phyloP scores from a whole-genome alignment of 108 stramenopile species.

The Nannochloropsis salina region DNA sequence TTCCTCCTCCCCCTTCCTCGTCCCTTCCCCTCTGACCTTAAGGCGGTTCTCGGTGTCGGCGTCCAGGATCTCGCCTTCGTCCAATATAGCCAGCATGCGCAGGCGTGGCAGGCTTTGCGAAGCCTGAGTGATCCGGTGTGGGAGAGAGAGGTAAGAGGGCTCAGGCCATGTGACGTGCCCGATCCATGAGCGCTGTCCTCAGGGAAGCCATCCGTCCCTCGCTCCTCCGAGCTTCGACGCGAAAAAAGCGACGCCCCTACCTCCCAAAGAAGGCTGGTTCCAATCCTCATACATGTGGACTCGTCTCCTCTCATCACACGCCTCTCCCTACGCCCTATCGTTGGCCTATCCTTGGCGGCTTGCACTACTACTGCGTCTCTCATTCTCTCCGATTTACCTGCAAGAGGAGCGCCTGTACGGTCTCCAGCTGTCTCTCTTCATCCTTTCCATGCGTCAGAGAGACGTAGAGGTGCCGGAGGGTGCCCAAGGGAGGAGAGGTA shows the following conservation, averaged over 20 bases:
- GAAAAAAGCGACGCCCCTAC: no score
- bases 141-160: no score
- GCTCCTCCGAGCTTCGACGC: no score
- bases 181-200: no score
- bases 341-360: background rate
- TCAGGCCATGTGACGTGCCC: no score
- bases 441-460: background rate
- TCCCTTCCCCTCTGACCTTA: background rate
- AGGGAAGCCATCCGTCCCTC: no score
- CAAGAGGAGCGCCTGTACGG: background rate
- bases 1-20: background rate
- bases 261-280: no score
- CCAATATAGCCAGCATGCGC: background rate
- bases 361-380: no score
- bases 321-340: background rate
- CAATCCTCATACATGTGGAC: background rate
- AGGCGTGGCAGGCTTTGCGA: background rate
- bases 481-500: background rate
- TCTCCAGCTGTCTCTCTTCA: background rate
- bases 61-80: background rate
- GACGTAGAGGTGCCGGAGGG: background rate
- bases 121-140: background rate
- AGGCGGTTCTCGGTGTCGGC: background rate
- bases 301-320: background rate
- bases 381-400: no score